These are phyloP conservation scores for Cladosporium sp. DNA, from an alignment of 2,329 filamentous ascomycete species.

Conservation along the genomic window DNA sequence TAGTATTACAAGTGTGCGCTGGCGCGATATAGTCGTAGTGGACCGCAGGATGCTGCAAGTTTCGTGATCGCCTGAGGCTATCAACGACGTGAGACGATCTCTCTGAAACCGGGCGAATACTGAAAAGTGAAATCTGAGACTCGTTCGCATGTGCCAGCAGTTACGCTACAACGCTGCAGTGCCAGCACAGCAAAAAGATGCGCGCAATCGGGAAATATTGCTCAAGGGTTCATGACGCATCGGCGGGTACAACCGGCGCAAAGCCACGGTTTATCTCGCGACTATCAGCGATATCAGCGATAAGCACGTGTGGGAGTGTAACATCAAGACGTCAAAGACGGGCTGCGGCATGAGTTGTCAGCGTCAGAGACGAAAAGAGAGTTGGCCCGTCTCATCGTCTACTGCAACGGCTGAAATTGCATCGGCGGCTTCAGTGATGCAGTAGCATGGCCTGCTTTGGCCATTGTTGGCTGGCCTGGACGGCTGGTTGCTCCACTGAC, in stretches of 20 bases:
- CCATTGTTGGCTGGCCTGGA: neutral
- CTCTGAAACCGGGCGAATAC: neutral
- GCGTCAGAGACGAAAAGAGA: slow-evolving; percentile 1
- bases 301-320: neutral
- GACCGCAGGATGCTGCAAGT: no score
- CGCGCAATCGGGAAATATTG: neutral
- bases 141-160: neutral
- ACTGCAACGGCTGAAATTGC: neutral
- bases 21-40: no score
- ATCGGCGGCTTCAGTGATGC: slow-evolving; percentile 2
- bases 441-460: neutral
- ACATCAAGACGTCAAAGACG: neutral
- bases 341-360: neutral
- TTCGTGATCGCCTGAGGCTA: no score
- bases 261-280: neutral
- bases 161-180: no score
- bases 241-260: neutral
- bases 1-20: no score
- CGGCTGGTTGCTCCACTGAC: neutral
- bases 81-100: no score
- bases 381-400: neutral
- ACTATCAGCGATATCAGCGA: neutral
- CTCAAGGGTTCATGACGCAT: neutral
- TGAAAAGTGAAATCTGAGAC: neutral
- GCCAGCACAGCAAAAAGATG: neutral